Evolutionary conservation across 208 protist genomes (phyloP).

Genomic region (Novymonas esmeraldas): DNA sequence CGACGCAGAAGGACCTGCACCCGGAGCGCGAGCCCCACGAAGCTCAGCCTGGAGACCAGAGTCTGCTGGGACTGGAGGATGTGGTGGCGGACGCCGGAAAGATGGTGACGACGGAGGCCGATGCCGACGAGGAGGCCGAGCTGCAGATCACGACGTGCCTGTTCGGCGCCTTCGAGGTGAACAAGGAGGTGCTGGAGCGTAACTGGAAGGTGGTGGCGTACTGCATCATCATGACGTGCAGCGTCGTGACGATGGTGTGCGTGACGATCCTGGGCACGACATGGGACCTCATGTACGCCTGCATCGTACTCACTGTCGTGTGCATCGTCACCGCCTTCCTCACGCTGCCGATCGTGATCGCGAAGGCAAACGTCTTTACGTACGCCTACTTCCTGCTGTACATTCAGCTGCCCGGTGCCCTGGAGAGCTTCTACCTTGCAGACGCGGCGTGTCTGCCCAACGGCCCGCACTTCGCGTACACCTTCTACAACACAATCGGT

Average conservation of each 20-base stretch:
- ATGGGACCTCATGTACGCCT: constrained; percentile 37
- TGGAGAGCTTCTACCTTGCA: constrained; percentile 64
- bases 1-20: constrained; percentile 24
- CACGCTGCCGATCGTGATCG: constrained; percentile 37
- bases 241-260: constrained; percentile 37
- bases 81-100: constrained; percentile 4
- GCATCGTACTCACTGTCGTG: constrained; percentile 29
- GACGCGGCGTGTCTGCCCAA: constrained; percentile 40
- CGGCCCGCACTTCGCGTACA: constrained; percentile 67
- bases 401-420: constrained; percentile 53
- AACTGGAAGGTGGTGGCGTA: constrained; percentile 37
- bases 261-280: constrained; percentile 39
- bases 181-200: constrained; percentile 26
- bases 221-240: constrained; percentile 37
- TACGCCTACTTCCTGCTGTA: constrained; percentile 43
- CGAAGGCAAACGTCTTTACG: constrained; percentile 36
- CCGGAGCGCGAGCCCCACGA: constrained; percentile 36
- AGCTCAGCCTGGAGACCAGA: constrained; percentile 8
- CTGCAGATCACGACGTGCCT: constrained; percentile 21
- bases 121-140: constrained; percentile 15
- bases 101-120: constrained; percentile 7
- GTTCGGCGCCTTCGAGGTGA: constrained; percentile 34
- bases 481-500: constrained; percentile 59
- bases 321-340: constrained; percentile 26
- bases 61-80: neutral